Conservation (phyloP, 2,329 filamentous ascomycete species). For the Diplodia mutila region DNA sequence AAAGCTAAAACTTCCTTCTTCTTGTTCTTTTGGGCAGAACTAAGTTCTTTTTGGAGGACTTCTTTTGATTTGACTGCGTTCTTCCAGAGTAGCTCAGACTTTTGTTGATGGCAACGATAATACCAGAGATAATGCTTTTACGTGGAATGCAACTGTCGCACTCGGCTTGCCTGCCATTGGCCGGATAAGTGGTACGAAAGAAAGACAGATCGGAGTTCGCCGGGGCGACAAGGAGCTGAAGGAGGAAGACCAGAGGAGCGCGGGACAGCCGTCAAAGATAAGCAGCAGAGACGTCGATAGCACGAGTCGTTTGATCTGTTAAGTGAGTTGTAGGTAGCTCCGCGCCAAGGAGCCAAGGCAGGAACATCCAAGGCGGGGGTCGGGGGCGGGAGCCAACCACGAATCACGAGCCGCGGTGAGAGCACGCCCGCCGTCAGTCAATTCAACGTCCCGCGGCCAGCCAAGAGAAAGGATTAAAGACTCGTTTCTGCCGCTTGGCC, state of each 20-base stretch:
- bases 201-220: slow-evolving; percentile 4
- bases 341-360: slow-evolving; percentile 9
- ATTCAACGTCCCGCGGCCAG: slow-evolving; percentile 1
- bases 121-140: neutral
- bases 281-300: neutral
- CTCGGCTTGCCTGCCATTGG: no score
- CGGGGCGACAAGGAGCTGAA: neutral
- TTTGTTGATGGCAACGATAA: no score
- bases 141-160: neutral
- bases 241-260: neutral
- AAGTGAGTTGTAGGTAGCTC: neutral
- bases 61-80: no score
- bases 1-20: no score
- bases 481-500: neutral
- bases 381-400: neutral
- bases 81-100: no score
- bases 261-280: neutral
- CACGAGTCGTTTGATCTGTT: neutral
- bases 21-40: no score
- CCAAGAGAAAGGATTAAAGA: slow-evolving; percentile 1
- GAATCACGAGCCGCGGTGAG: neutral
- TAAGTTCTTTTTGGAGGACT: no score
- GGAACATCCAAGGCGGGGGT: neutral
- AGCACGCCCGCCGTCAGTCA: neutral
- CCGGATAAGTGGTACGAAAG: neutral